These are phyloP conservation scores for Ogataea nakhonphanomensis DNA, from an alignment of 805 yeast genomes.

Conservation along the genomic window DNA sequence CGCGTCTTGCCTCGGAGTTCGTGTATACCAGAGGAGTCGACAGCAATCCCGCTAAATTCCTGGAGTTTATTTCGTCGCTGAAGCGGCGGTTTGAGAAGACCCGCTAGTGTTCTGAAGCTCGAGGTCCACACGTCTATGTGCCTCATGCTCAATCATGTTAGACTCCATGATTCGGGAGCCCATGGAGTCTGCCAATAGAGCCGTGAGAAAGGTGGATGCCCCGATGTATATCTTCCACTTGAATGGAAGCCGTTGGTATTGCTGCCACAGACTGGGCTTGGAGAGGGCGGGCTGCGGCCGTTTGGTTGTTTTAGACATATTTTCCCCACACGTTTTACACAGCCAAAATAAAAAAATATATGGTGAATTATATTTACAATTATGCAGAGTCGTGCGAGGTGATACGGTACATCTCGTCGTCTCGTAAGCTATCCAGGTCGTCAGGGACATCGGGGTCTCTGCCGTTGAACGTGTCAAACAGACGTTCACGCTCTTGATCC, in stretches of 20 bases:
- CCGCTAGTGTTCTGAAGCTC: conserved; percentile 17
- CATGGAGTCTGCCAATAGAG: conserved; percentile 31
- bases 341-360: conserved; percentile 1
- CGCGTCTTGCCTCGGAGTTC: conserved; percentile 77
- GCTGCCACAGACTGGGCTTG: conserved; percentile 4
- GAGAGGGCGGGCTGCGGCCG: not conserved
- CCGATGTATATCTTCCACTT: conserved; percentile 32
- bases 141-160: conserved; percentile 32
- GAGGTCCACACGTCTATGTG: conserved; percentile 28
- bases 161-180: conserved; percentile 28
- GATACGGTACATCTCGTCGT: conserved; percentile 24
- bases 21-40: conserved; percentile 80
- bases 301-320: not conserved
- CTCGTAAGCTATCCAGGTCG: not conserved
- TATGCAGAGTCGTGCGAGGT: conserved; percentile 15
- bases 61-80: conserved; percentile 61
- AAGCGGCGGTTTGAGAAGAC: conserved; percentile 38
- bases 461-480: conserved; percentile 41
- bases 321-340: conserved; percentile 6
- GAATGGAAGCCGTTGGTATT: conserved; percentile 27
- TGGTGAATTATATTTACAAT: conserved; percentile 1
- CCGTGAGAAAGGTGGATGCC: conserved; percentile 30
- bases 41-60: conserved; percentile 74
- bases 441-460: conserved; percentile 28
- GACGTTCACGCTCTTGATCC: conserved; percentile 38